phyloP scores from a whole-genome alignment of 2,329 filamentous ascomycete genomes.

The Colletotrichum kahawae region DNA sequence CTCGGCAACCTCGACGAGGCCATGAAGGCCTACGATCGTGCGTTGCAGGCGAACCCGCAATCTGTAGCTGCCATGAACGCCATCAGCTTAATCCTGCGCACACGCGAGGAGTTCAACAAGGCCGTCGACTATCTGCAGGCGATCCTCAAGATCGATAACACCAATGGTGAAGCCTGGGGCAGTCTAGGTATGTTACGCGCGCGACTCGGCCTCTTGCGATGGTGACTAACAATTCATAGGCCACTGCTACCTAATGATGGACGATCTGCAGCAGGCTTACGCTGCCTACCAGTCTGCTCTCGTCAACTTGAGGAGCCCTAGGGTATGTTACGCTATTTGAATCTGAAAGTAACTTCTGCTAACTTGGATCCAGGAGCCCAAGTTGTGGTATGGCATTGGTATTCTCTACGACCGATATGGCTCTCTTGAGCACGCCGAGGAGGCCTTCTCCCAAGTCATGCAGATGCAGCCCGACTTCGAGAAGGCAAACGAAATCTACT shows the following conservation, averaged over 20 bases:
- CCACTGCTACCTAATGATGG: constrained; percentile 99
- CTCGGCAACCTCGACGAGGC: constrained; percentile 89
- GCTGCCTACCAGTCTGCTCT: constrained; percentile 95
- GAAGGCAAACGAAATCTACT: constrained; percentile 99
- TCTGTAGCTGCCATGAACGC: constrained; percentile 93
- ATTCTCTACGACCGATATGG: constrained; percentile 97
- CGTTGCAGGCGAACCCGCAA: constrained; percentile 84
- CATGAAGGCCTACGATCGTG: constrained; percentile 88
- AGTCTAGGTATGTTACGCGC: constrained; percentile 74
- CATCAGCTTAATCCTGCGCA: constrained; percentile 89
- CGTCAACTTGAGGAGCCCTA: constrained; percentile 90
- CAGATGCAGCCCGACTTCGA: constrained; percentile 97
- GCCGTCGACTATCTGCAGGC: constrained; percentile 92
- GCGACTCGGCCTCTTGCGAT: not conserved
- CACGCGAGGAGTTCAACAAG: constrained; percentile 90
- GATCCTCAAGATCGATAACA: constrained; percentile 86
- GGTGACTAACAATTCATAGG: constrained; percentile 55
- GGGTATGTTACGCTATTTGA: constrained; percentile 59
- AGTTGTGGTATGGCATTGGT: constrained; percentile 98
- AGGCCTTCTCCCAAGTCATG: constrained; percentile 99
- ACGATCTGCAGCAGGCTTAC: constrained; percentile 95
- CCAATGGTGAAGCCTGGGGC: constrained; percentile 95
- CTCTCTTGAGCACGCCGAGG: constrained; percentile 94
- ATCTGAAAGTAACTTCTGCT: constrained; percentile 19
- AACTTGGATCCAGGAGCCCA: constrained; percentile 72